These are phyloP conservation scores for Moricandia moricandioides DNA, from an alignment of 345 rosid genomes.

Conservation along the genomic window DNA sequence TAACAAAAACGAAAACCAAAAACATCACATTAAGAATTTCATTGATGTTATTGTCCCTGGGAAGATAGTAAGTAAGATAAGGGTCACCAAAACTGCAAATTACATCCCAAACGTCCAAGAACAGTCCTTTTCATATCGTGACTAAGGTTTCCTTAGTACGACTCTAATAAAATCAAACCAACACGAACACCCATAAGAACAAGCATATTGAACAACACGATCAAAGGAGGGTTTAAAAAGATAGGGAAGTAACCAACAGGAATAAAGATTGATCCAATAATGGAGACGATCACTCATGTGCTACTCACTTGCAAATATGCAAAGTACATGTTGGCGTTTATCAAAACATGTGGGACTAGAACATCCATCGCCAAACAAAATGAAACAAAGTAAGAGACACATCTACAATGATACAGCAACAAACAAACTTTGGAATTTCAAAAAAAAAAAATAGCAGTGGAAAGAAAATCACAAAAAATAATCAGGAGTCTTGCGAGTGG, in stretches of 20 bases:
- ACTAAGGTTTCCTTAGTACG: background rate
- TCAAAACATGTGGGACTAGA: background rate
- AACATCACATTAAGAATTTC: background rate
- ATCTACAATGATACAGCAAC: slow-evolving; percentile 37
- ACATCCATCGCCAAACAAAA: slow-evolving; percentile 4
- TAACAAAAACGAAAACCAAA: background rate
- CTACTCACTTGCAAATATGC: background rate
- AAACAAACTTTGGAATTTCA: slow-evolving; percentile 15
- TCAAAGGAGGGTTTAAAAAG: too few relatives aligned
- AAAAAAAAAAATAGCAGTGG: slow-evolving; percentile 1
- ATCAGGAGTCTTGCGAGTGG: slow-evolving; percentile 43
- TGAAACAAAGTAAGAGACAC: background rate
- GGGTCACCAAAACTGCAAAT: background rate
- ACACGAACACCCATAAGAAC: background rate
- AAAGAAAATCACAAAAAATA: slow-evolving; percentile 38
- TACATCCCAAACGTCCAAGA: background rate
- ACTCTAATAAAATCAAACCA: background rate
- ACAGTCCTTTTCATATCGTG: background rate
- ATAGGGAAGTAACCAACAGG: too few relatives aligned
- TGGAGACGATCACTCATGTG: background rate
- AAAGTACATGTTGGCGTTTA: background rate
- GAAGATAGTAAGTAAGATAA: background rate
- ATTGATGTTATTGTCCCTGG: background rate
- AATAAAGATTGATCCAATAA: background rate
- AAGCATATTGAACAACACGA: background rate